Evolutionary conservation across 768 basidiomycete species (phyloP).

Genomic region (Boletus sp.): DNA sequence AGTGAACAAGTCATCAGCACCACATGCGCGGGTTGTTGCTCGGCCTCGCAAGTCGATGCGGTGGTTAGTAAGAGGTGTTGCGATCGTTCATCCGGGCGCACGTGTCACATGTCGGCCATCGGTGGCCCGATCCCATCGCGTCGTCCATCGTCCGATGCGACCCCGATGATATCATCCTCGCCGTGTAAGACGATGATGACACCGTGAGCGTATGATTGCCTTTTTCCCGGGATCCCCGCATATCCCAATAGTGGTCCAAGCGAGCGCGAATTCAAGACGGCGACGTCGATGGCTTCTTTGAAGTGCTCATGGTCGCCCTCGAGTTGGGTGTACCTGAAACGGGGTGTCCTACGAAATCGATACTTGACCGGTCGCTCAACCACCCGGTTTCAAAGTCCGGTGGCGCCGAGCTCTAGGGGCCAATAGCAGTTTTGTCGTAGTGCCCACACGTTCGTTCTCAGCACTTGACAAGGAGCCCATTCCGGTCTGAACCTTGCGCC

Average conservation of each 20-base stretch:
- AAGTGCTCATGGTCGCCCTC: too few species aligned
- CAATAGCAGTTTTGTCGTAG: slow-evolving; percentile 12
- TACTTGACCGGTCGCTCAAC: background rate
- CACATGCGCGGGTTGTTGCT: too few species aligned
- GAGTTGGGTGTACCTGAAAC: background rate
- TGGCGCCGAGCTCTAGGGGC: slow-evolving; percentile 5
- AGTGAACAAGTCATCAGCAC: too few species aligned
- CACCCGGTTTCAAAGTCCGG: background rate
- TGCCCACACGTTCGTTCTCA: background rate
- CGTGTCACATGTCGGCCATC: too few species aligned
- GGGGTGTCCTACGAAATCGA: background rate
- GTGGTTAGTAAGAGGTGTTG: too few species aligned
- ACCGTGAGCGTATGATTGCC: background rate
- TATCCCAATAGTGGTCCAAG: background rate
- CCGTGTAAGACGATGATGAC: slow-evolving; percentile 2
- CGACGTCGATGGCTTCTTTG: too few species aligned
- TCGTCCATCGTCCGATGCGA: slow-evolving; percentile 2
- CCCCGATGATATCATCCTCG: slow-evolving; percentile 6
- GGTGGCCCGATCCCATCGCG: slow-evolving; percentile 3
- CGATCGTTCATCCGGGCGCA: too few species aligned
- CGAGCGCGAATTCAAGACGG: too few species aligned
- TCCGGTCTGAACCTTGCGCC: background rate
- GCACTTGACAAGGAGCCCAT: background rate
- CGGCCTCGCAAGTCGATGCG: too few species aligned
- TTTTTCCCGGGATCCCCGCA: background rate